A percentile compares a stretch with the other conserved stretches of the same genome.
These are phyloP conservation scores for Coelomomyces lativittatus DNA, from an alignment of 371 early-diverging fungal genomes.

Conservation along the genomic window DNA sequence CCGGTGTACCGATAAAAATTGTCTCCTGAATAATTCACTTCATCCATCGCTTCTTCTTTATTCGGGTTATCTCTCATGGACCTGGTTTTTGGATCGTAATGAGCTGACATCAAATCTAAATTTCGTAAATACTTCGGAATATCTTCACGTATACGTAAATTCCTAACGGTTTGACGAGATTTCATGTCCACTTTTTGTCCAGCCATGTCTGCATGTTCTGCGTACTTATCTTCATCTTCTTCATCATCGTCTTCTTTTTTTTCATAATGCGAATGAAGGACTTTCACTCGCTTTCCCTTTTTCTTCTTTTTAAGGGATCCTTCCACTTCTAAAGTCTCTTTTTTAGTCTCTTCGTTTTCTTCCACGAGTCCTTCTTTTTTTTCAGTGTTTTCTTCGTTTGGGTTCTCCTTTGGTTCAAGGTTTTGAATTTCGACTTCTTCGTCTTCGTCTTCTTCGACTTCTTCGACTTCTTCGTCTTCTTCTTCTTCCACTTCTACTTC, in stretches of 20 bases:
- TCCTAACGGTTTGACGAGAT: constrained; percentile 80
- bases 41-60: constrained; percentile 19
- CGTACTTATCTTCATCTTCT: constrained; percentile 77
- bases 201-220: constrained; percentile 68
- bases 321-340: constrained; percentile 4
- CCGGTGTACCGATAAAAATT: constrained; percentile 79
- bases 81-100: constrained; percentile 95
- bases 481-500: too few relatives aligned
- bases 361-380: too few relatives aligned
- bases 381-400: too few relatives aligned
- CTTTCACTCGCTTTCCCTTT: constrained; percentile 1
- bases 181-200: constrained; percentile 80
- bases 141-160: constrained; percentile 94
- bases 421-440: too few relatives aligned
- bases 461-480: too few relatives aligned
- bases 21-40: constrained; percentile 59
- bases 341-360: too few relatives aligned
- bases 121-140: constrained; percentile 92
- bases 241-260: too few relatives aligned
- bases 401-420: too few relatives aligned
- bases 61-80: constrained; percentile 93
- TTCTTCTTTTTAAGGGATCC: not conserved
- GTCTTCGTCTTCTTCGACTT: too few relatives aligned
- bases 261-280: too few relatives aligned
- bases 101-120: constrained; percentile 78